Evolutionary conservation across 2,329 filamentous ascomycete genomes (phyloP).

Genomic region (Fusarium concolor): DNA sequence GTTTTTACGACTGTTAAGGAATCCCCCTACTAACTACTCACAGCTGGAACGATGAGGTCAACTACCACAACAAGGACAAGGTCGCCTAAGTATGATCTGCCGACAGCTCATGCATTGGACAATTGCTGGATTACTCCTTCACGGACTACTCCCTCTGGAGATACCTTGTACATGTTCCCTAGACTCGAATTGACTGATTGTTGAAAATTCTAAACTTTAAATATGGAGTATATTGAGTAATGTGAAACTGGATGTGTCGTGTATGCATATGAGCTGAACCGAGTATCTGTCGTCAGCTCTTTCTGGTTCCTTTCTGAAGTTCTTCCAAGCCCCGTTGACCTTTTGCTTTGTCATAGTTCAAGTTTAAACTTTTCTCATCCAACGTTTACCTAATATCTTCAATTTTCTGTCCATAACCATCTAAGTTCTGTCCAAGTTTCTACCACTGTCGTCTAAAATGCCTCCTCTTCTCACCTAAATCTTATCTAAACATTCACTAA

Average conservation of each 20-base stretch:
- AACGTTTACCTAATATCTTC: not conserved
- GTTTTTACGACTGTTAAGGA: not conserved
- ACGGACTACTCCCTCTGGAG: constrained; percentile 44
- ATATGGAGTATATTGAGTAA: not conserved
- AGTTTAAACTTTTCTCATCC: not conserved
- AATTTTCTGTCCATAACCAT: not conserved
- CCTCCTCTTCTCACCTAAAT: too few relatives aligned
- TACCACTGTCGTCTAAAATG: not conserved
- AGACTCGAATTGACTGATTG: constrained; percentile 50
- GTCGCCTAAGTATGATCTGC: constrained; percentile 53
- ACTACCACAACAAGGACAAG: constrained; percentile 97
- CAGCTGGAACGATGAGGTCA: constrained; percentile 94
- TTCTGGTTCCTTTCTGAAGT: too few relatives aligned
- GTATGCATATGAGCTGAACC: not conserved
- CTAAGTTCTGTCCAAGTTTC: not conserved
- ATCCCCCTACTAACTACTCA: constrained; percentile 34
- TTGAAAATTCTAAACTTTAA: constrained; percentile 20
- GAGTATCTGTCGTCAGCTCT: not conserved
- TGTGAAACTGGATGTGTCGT: not conserved
- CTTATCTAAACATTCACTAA: not conserved
- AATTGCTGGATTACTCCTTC: constrained; percentile 46
- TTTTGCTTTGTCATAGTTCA: not conserved
- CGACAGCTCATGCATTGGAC: constrained; percentile 36
- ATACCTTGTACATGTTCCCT: constrained; percentile 50
- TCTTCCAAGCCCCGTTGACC: not conserved